Percentiles rank a stretch among this genome's conserved stretches.
phyloP scores from a whole-genome alignment of 1,284 basidiomycete species.

The Melampsora occidentalis region DNA sequence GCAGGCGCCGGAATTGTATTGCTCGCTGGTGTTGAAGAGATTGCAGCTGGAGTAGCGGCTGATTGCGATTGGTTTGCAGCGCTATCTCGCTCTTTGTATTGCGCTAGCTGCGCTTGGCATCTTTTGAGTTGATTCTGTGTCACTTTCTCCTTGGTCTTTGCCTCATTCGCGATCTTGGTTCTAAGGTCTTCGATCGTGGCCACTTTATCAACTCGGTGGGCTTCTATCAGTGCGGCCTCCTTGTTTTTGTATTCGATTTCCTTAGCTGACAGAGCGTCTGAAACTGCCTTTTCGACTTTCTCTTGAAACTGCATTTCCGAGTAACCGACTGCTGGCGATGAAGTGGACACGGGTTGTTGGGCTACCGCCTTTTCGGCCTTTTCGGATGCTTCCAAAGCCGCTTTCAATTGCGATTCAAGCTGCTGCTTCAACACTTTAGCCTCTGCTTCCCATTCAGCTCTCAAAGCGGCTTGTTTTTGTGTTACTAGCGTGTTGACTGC shows the following conservation, averaged over 20 bases:
- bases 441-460: conserved; percentile 20
- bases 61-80: not conserved
- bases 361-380: not conserved
- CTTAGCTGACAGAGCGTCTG: not conserved
- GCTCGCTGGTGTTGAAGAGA: not conserved
- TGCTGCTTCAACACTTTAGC: conserved; percentile 8
- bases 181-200: conserved; percentile 17
- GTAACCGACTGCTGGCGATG: not conserved
- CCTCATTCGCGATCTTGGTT: conserved; percentile 17
- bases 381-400: not conserved
- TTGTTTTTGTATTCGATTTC: not conserved
- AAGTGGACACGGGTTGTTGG: conserved; percentile 5
- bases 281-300: conserved; percentile 32
- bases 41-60: not conserved
- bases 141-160: conserved; percentile 28
- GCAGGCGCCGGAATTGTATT: not conserved
- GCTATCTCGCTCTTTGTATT: conserved; percentile 9
- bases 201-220: conserved; percentile 16
- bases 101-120: conserved; percentile 6
- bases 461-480: conserved; percentile 22
- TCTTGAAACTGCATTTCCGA: conserved; percentile 25
- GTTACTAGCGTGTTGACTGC: conserved; percentile 7
- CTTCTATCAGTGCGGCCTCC: conserved; percentile 25
- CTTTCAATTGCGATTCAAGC: conserved; percentile 14
- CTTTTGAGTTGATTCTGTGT: conserved; percentile 38